Evolutionary conservation across 495 filamentous ascomycete genomes (phyloP).

Genomic region (Penicillium subrubescens): DNA sequence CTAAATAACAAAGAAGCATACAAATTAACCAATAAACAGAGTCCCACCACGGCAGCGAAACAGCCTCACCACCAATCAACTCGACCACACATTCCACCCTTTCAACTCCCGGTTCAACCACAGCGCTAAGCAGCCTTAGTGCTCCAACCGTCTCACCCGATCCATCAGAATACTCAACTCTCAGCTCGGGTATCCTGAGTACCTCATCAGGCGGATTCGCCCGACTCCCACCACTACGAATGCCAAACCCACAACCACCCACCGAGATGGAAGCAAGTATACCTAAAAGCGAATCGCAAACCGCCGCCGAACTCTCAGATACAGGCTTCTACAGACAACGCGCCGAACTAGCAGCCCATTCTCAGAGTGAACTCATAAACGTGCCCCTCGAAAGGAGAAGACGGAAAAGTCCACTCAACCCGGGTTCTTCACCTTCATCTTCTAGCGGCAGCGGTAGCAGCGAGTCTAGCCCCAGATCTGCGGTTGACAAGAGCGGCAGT

Average conservation of each 20-base stretch:
- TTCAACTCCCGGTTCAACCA: not conserved
- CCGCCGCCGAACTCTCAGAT: conserved; percentile 36
- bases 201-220: not conserved
- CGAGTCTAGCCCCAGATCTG: not conserved
- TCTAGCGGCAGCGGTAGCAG: not conserved
- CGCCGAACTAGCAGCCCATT: conserved; percentile 31
- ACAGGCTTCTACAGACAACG: conserved; percentile 35
- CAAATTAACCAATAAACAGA: not conserved
- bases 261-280: conserved; percentile 11
- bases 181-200: not conserved
- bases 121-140: not conserved
- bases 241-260: not conserved
- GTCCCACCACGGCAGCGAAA: not conserved
- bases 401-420: not conserved
- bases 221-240: conserved; percentile 2
- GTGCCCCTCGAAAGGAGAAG: conserved; percentile 22
- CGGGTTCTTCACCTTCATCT: not conserved
- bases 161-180: conserved; percentile 2
- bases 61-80: not conserved
- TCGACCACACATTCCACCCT: not conserved
- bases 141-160: not conserved
- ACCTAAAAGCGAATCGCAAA: conserved; percentile 5
- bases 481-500: not conserved
- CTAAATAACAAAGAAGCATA: not conserved
- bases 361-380: conserved; percentile 41